phyloP scores from a whole-genome alignment of 345 rosid genomes.

The Salix caprea region DNA sequence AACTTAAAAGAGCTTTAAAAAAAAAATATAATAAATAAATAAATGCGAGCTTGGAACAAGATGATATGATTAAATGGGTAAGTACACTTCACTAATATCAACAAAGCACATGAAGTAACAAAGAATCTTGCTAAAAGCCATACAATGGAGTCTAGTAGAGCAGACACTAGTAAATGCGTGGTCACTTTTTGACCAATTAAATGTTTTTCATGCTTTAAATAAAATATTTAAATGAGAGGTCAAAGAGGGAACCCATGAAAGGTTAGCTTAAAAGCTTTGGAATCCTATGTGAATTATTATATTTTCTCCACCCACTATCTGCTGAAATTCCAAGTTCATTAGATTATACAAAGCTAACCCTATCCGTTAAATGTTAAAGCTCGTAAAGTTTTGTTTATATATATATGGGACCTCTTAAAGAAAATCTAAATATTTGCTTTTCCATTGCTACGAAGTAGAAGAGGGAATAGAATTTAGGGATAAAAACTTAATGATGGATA shows the following conservation, averaged over 20 bases:
- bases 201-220: not conserved
- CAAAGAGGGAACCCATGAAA: slow-evolving; percentile 49
- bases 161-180: slow-evolving; percentile 64
- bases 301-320: not conserved
- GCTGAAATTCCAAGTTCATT: slow-evolving; percentile 1
- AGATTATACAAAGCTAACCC: slow-evolving; percentile 20
- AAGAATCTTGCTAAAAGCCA: slow-evolving; percentile 79
- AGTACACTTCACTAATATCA: slow-evolving; percentile 64
- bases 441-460: not conserved
- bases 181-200: slow-evolving; percentile 59
- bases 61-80: slow-evolving; percentile 25
- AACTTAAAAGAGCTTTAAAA: not conserved
- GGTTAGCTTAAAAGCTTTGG: slow-evolving; percentile 39
- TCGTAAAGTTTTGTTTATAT: not conserved
- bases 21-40: not conserved
- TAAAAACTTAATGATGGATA: too few species aligned
- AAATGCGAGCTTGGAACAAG: not conserved
- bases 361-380: slow-evolving; percentile 12
- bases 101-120: slow-evolving; percentile 58
- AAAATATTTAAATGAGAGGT: slow-evolving; percentile 33
- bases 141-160: slow-evolving; percentile 66
- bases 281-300: slow-evolving; percentile 50
- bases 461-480: not conserved
- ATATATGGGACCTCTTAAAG: not conserved
- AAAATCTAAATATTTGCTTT: not conserved